These are phyloP conservation scores for Cladosporium oxysporum DNA, from an alignment of 2,329 filamentous ascomycete species.

Conservation along the genomic window DNA sequence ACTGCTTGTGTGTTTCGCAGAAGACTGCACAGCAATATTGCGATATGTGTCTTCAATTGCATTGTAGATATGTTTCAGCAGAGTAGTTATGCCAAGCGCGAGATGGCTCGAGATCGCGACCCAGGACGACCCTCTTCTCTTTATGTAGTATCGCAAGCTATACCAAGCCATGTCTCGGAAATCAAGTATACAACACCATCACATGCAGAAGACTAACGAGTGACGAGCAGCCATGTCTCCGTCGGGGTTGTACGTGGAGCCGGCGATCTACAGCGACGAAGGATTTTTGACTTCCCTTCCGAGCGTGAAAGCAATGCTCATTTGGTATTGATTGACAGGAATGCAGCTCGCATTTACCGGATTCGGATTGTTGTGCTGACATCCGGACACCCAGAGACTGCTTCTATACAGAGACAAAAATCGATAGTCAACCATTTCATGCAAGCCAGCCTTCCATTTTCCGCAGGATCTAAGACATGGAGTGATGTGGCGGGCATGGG, in stretches of 20 bases:
- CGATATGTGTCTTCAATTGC: not conserved
- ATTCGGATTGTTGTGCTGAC: not conserved
- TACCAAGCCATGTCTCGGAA: not conserved
- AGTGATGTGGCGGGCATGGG: not conserved
- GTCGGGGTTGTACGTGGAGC: not conserved
- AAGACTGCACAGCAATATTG: not conserved
- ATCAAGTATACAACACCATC: not conserved
- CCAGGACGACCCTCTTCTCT: not conserved
- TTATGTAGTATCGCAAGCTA: not conserved
- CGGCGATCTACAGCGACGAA: not conserved
- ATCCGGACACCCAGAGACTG: not conserved
- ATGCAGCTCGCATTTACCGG: not conserved
- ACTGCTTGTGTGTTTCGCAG: conserved; percentile 22
- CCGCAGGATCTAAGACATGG: not conserved
- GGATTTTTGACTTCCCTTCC: not conserved
- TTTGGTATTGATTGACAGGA: not conserved
- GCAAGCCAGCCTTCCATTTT: not conserved
- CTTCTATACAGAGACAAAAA: not conserved
- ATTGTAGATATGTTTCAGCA: not conserved
- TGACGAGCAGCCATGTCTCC: not conserved
- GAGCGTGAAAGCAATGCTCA: not conserved
- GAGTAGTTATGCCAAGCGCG: not conserved
- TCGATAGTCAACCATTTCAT: not conserved
- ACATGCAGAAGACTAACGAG: not conserved
- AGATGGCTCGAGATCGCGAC: not conserved